Evolutionary conservation across 208 protist genomes (phyloP), one percentile per base, ranked within the genome.

Genomic region (Wallacemonas sp.): DNA sequence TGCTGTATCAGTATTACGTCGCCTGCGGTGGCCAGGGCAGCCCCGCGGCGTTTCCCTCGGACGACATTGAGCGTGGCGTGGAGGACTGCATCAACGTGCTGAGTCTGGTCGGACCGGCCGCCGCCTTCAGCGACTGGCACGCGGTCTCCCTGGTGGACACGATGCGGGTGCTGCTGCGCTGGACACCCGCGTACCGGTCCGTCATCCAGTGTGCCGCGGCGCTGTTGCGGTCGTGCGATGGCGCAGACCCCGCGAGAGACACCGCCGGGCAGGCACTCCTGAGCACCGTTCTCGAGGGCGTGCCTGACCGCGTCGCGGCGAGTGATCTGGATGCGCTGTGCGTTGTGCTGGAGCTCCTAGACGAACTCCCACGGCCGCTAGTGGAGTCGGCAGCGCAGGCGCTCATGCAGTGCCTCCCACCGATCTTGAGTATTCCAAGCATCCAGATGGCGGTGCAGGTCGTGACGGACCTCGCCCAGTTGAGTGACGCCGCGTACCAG

Each of bases 1-100:
- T 71, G 4, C 74, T 93, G 6, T 93, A 81, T 71, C 64, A 71
- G 29, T 78, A 77, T 63, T 93, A 87, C 61, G 75, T 78, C 39
- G 67, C 76, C 6, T 56, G 80, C 30, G 79, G n/a, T n/a, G n/a
- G 80, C n/a, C 73, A 79, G 21, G 83, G 71, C 19, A 24, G 43
- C 11, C 69, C 72, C 26, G 64, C 63, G 19, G 38, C 38, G 1
- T 65, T 74, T 21, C 65, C 73, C 11, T 61, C 70, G 1, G 66
- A 58, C 4, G 62, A 60, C 32, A 63, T 75, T 9, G 74, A 81
- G 55, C 47, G 47, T 47, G 48, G 48, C 27, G 70, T 87, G 27
- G 61, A 78, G 47, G 72, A 70, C 26, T 78, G 75, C 21, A 57
- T 91, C 2, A 47, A 29, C 11, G 55, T 82, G n/a, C 52, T 90